A percentile compares a stretch with the other conserved stretches of the same genome.
These are phyloP conservation scores for Psidium friedrichsthalianum DNA, from an alignment of 345 rosid genomes.

Conservation along the genomic window DNA sequence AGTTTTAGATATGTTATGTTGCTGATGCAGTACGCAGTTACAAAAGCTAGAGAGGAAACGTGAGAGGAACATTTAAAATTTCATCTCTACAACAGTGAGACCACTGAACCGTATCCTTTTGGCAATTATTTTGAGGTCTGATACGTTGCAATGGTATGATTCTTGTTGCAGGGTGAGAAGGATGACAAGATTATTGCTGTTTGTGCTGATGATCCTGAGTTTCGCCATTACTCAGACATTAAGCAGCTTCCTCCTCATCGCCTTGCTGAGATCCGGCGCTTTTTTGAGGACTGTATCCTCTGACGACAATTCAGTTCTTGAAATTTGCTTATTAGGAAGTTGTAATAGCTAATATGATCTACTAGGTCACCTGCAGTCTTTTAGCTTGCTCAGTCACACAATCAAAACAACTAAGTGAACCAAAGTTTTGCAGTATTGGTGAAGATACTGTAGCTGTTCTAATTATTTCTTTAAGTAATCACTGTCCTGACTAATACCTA, in stretches of 20 bases:
- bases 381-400: neutral
- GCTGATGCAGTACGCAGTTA: neutral
- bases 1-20: neutral
- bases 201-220: slow-evolving; percentile 98
- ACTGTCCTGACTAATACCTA: neutral
- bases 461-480: neutral
- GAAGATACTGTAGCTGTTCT: neutral
- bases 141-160: neutral
- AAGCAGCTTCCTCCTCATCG: slow-evolving; percentile 98
- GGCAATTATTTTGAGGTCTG: neutral
- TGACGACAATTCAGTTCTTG: neutral
- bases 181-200: slow-evolving; percentile 98
- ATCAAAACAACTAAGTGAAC: neutral
- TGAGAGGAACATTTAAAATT: neutral
- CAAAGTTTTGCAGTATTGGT: neutral
- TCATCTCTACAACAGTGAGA: neutral
- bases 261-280: slow-evolving; percentile 94
- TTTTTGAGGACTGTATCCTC: slow-evolving; percentile 97
- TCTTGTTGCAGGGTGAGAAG: slow-evolving; percentile 67
- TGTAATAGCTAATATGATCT: neutral
- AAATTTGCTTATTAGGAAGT: neutral
- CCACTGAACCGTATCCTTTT: neutral
- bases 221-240: slow-evolving; percentile 88
- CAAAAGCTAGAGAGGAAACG: neutral
- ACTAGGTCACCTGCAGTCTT: neutral